A percentile compares a stretch with the other conserved stretches of the same genome.
Conservation (phyloP, 352 stramenopile genomes). For the Phytophthora brassicae region DNA sequence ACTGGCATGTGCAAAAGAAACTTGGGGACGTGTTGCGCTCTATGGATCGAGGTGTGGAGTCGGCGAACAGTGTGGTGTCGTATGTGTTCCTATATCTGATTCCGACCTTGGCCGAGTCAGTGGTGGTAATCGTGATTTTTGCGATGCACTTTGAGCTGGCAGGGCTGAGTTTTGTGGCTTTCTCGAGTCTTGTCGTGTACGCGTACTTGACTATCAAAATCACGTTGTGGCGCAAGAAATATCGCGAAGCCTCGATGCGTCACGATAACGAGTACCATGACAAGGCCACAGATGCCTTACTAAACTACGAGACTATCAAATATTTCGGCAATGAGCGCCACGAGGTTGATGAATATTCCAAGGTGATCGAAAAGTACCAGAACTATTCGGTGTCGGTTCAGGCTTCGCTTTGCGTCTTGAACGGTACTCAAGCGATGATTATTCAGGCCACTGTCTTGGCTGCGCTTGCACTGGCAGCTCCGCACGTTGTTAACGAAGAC, state of each 20-base stretch:
- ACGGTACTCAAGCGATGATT: slow-evolving; percentile 91
- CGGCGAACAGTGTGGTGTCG: slow-evolving; percentile 95
- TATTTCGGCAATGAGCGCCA: slow-evolving; percentile 96
- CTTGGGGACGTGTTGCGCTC: slow-evolving; percentile 95
- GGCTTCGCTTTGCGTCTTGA: slow-evolving; percentile 94
- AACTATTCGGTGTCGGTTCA: slow-evolving; percentile 92
- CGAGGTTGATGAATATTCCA: slow-evolving; percentile 91
- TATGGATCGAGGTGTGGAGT: slow-evolving; percentile 92
- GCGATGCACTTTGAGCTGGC: slow-evolving; percentile 93
- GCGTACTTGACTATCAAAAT: slow-evolving; percentile 95
- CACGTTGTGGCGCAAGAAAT: slow-evolving; percentile 98
- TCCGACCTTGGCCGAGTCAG: slow-evolving; percentile 93
- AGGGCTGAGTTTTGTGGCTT: slow-evolving; percentile 90
- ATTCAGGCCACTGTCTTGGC: slow-evolving; percentile 75
- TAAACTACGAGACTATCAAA: slow-evolving; percentile 99
- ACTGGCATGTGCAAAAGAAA: slow-evolving; percentile 99
- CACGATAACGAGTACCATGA: slow-evolving; percentile 98
- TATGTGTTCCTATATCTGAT: slow-evolving; percentile 98
- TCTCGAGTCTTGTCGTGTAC: slow-evolving; percentile 96
- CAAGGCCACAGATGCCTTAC: slow-evolving; percentile 95
- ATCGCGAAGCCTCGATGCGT: slow-evolving; percentile 92
- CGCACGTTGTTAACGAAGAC: slow-evolving; percentile 69
- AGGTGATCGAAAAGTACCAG: slow-evolving; percentile 94
- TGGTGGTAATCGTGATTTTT: slow-evolving; percentile 94
- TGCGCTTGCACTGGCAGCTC: slow-evolving; percentile 63